Percentiles rank a stretch among this genome's conserved stretches.
phyloP scores from a whole-genome alignment of 2,329 filamentous ascomycete species.

The Aspergillus tanneri region DNA sequence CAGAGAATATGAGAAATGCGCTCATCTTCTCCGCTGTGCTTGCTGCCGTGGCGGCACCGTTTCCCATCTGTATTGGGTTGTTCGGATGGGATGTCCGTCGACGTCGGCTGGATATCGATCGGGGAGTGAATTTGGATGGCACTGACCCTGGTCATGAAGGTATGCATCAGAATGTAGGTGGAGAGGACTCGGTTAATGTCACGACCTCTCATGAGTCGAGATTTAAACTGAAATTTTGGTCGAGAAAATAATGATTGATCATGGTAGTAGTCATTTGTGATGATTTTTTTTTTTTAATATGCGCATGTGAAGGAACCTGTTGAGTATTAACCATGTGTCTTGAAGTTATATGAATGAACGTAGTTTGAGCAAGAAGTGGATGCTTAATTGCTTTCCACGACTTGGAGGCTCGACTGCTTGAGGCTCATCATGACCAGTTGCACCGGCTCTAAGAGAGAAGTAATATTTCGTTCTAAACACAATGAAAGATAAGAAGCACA shows the following conservation, averaged over 20 bases:
- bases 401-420: no score
- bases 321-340: not conserved
- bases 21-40: constrained; percentile 78
- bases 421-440: not conserved
- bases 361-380: no score
- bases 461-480: constrained; percentile 36
- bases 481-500: constrained; percentile 34
- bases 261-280: not conserved
- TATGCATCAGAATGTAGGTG: not conserved
- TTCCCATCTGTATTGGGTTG: constrained; percentile 67
- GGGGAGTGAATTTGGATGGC: constrained; percentile 25
- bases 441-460: constrained; percentile 27
- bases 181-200: not conserved
- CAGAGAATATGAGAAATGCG: constrained; percentile 69
- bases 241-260: not conserved
- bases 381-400: no score
- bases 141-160: not conserved
- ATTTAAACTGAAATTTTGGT: constrained; percentile 3
- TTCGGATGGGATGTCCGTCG: constrained; percentile 58
- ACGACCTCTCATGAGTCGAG: not conserved
- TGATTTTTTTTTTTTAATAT: not conserved
- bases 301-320: not conserved
- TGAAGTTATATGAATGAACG: not conserved
- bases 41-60: constrained; percentile 62
- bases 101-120: constrained; percentile 43